Percentiles rank a stretch among this genome's conserved stretches.
These are phyloP conservation scores for Aspergillus vadensis DNA, from an alignment of 2,329 filamentous ascomycete species.

Conservation along the genomic window DNA sequence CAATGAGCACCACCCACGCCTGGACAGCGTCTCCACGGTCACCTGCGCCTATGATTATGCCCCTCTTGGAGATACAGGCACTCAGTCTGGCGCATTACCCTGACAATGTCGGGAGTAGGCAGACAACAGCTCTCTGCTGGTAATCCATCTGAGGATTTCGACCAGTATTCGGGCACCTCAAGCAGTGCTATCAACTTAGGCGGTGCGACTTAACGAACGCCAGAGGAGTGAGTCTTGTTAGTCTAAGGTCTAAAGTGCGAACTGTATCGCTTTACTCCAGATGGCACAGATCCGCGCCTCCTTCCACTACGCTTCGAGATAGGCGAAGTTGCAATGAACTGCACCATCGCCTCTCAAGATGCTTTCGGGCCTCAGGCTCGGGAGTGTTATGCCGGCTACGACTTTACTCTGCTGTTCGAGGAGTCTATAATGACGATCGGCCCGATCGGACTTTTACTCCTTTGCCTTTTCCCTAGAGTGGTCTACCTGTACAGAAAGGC, in stretches of 20 bases:
- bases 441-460: not conserved
- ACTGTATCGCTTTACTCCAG: not conserved
- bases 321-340: not conserved
- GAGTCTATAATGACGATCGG: slow-evolving; percentile 3
- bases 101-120: not conserved
- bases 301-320: not conserved
- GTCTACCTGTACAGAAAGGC: not conserved
- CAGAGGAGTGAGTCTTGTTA: not conserved
- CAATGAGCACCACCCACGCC: not conserved
- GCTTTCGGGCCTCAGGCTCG: not conserved
- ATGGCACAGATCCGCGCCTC: not conserved
- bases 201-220: not conserved
- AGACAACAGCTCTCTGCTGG: not conserved
- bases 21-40: not conserved
- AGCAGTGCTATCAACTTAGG: not conserved
- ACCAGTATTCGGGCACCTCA: not conserved
- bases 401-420: not conserved
- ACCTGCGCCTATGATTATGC: not conserved
- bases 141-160: not conserved
- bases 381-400: not conserved
- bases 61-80: not conserved
- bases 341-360: not conserved
- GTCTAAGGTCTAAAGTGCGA: not conserved
- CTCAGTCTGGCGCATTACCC: not conserved
- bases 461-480: not conserved